Conservation (phyloP, 306 rosid genomes). For the peach (Prunus persica) region Prunus_persica_NCBIv2 NC_034016.1:3071501-3072000, state of each 20-base stretch:
- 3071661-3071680: slow-evolving; percentile 55
- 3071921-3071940: not conserved
- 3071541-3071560: slow-evolving; percentile 93
- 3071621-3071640: slow-evolving; percentile 22
- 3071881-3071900: not conserved
- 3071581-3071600: slow-evolving; percentile 15
- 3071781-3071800: slow-evolving; percentile 87
- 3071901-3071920: no score
- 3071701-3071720: slow-evolving; percentile 93
- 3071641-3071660: slow-evolving; percentile 24
- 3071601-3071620: slow-evolving; percentile 28
- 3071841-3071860: slow-evolving; percentile 90
- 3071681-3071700: slow-evolving; percentile 88
- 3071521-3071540: slow-evolving; percentile 93
- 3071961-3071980: slow-evolving; percentile 10
- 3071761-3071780: slow-evolving; percentile 93
- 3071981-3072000: not conserved
- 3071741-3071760: slow-evolving; percentile 83
- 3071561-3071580: slow-evolving; percentile 69
- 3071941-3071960: not conserved
- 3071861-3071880: not conserved
- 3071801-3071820: slow-evolving; percentile 96
- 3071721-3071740: slow-evolving; percentile 83
- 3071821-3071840: slow-evolving; percentile 97
- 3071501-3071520: slow-evolving; percentile 84